These are phyloP conservation scores for Blastocystis sp. DNA, from an alignment of 352 stramenopile genomes.

Conservation along the genomic window DNA sequence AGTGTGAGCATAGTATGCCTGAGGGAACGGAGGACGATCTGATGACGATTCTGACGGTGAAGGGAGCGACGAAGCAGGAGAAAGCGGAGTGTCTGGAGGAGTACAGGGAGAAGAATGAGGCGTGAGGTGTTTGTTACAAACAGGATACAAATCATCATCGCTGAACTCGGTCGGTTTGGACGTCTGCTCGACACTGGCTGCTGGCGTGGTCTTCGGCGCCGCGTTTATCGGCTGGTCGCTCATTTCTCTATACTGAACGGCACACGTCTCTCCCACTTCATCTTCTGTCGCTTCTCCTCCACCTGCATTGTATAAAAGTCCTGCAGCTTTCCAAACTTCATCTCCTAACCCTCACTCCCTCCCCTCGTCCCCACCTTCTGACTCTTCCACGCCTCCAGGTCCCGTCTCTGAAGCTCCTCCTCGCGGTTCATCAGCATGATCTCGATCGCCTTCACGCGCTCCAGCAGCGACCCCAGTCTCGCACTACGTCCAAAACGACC, in stretches of 20 bases:
- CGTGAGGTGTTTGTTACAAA: no score
- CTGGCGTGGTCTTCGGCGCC: neutral
- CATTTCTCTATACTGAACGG: neutral
- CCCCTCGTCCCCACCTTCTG: no score
- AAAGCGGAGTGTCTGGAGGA: slow-evolving; percentile 36
- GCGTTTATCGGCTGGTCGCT: neutral
- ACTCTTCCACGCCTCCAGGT: neutral
- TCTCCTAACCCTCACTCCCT: no score
- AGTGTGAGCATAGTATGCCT: neutral
- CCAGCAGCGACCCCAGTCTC: neutral
- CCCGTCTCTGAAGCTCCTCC: neutral
- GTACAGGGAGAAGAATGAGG: neutral
- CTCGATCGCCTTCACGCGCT: neutral
- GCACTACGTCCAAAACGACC: neutral
- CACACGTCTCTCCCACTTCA: neutral
- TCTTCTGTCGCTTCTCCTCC: neutral
- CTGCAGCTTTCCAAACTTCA: slow-evolving; percentile 5
- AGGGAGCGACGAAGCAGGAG: slow-evolving; percentile 21
- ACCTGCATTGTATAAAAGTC: neutral
- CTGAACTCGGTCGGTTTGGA: no score
- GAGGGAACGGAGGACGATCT: slow-evolving; percentile 20
- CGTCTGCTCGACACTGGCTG: no score
- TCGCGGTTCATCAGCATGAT: slow-evolving; percentile 8
- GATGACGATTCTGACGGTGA: slow-evolving; percentile 8
- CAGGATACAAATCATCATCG: no score